phyloP scores from a whole-genome alignment of 164 flowering plant genomes.

The Malania oleifera region DNA sequence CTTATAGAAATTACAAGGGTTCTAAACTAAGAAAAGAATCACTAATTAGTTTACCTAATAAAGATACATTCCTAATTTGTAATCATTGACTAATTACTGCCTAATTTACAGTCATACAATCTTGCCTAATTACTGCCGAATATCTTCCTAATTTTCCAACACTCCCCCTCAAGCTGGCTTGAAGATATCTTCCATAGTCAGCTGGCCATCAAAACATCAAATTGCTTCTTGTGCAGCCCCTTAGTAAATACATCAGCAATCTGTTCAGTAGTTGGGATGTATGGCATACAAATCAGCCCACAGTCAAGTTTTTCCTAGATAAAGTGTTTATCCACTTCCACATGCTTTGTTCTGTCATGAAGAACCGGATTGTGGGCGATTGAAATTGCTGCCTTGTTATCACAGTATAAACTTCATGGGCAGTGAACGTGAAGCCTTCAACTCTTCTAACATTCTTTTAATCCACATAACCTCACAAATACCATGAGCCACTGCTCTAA shows the following conservation, averaged over 20 bases:
- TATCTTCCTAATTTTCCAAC: too few relatives aligned
- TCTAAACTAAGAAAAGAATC: too few relatives aligned
- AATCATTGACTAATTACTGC: too few relatives aligned
- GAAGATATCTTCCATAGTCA: too few relatives aligned
- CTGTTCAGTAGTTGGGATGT: neutral
- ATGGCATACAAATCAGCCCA: constrained; percentile 2
- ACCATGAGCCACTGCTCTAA: neutral
- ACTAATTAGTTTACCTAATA: too few relatives aligned
- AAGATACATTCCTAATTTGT: too few relatives aligned
- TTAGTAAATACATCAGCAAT: neutral
- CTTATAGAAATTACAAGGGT: too few relatives aligned
- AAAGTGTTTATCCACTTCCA: neutral
- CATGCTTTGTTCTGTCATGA: constrained; percentile 1
- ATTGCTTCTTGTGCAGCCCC: neutral
- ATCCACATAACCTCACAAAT: constrained; percentile 1
- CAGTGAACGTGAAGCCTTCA: neutral
- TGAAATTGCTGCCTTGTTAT: neutral
- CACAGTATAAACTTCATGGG: neutral
- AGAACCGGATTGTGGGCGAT: neutral
- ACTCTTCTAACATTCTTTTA: neutral
- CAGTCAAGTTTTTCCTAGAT: too few relatives aligned
- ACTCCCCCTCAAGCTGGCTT: too few relatives aligned
- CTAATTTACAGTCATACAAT: too few relatives aligned
- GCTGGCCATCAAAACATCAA: too few relatives aligned
- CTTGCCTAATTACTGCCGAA: too few relatives aligned